Percentiles rank a stretch among this genome's conserved stretches.
Conservation (phyloP, 331 rosid species). For the Prunus yedoensis region DNA sequence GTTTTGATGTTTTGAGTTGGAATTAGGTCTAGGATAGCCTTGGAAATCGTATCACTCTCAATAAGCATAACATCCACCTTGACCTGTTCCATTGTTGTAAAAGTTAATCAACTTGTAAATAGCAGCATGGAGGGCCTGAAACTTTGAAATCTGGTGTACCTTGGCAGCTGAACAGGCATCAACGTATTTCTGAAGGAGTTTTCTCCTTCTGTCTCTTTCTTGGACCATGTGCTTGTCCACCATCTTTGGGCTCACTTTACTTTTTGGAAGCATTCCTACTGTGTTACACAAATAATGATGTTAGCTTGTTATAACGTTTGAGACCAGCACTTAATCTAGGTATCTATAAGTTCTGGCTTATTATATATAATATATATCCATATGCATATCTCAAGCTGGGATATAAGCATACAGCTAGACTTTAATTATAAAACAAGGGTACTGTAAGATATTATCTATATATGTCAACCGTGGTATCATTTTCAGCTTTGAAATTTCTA, state of each 20-base stretch:
- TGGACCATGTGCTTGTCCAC: slow-evolving; percentile 24
- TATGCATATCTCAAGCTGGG: too few relatives aligned
- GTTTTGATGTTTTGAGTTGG: slow-evolving; percentile 34
- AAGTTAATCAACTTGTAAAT: neutral
- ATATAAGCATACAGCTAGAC: too few relatives aligned
- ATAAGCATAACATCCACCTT: slow-evolving; percentile 44
- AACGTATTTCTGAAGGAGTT: slow-evolving; percentile 39
- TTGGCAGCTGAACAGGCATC: slow-evolving; percentile 36
- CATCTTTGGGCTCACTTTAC: slow-evolving; percentile 30
- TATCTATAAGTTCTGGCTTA: too few relatives aligned
- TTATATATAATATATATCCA: too few relatives aligned
- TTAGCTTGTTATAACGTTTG: too few relatives aligned
- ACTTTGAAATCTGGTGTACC: slow-evolving; percentile 13
- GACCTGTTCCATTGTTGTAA: slow-evolving; percentile 25
- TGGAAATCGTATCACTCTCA: slow-evolving; percentile 45
- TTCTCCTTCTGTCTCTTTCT: slow-evolving; percentile 32
- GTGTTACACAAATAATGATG: neutral
- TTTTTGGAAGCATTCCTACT: slow-evolving; percentile 52
- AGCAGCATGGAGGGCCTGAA: neutral
- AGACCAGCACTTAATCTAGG: too few relatives aligned
- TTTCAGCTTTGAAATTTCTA: neutral
- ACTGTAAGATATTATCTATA: neutral
- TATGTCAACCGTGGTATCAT: neutral
- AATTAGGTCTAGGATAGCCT: slow-evolving; percentile 46
- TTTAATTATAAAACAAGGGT: neutral